Base-by-base conservation (phyloP, 441 rosid genomes). In the Flueggea neowawraea region DNA sequence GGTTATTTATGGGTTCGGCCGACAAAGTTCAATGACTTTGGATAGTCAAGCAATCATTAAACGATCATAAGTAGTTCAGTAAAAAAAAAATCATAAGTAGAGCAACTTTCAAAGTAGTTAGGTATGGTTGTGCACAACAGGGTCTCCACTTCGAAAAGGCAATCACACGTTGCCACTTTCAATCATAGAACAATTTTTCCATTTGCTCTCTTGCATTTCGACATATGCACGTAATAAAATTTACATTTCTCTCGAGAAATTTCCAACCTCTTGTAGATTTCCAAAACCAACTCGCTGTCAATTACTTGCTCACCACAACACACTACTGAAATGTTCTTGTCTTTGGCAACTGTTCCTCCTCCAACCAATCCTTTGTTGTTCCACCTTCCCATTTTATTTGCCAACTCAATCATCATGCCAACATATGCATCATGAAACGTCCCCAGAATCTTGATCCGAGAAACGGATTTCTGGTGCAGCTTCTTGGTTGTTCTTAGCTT, bases 241-340 rank as follows among this genome's bases (percentile, higher is more conserved):
- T 43, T 43, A 3, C 45, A 6, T 1, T 43, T 6, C 12, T 43
- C 65, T 11, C 17, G 16, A 12, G 74, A 64, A 65, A 73, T 69
- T 2, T 54, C 61, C 32, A 70, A 36, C 47, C 65, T 62, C 59
- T 75, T 67, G 31, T 66, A 70, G 28, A 70, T 66, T 57, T 77
- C 67, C 73, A 75, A 15, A 36, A 65, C 71, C 55, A 68, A 64
- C 41, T 10, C 62, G 33, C 59, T 28, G 6, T 80, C 78, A 52
- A 80, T 72, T 62, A 65, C 69, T 22, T 22, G 28, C 11, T 75
- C 76, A 5, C 76, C 80, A 15, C 57, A 58, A 15, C 69, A 73
- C 22, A 60, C 57, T 53, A 62, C 8, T 1, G 62, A 22, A 52
- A 77, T 31, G 5, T 63, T 56, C 5, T 9, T 58, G 48, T 16